phyloP scores from a whole-genome alignment of 805 yeast genomes.

The Hanseniaspora thailandica region DNA sequence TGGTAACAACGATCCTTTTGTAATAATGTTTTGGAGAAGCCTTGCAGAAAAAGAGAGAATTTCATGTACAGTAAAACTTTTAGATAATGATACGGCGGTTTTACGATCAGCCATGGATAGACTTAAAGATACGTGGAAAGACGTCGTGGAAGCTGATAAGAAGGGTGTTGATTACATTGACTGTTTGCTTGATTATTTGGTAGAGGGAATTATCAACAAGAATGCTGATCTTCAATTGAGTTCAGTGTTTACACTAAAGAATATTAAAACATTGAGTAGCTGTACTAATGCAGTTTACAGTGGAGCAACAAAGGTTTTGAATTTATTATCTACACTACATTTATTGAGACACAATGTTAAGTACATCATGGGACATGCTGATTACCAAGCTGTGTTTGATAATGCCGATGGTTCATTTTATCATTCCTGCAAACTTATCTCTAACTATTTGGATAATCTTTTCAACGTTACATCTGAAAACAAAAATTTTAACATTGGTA shows the following conservation, averaged over 20 bases:
- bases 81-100: neutral
- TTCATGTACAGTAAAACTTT: neutral
- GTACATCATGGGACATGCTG: too few species aligned
- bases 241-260: neutral
- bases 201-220: neutral
- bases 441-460: neutral
- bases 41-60: neutral
- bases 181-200: neutral
- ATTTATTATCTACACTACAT: neutral
- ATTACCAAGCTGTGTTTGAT: too few species aligned
- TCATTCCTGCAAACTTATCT: neutral
- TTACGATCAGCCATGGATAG: neutral
- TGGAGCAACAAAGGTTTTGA: neutral
- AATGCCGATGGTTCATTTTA: too few species aligned
- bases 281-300: too few species aligned
- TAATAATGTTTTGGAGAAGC: neutral
- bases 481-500: too few species aligned
- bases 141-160: too few species aligned
- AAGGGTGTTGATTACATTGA: too few species aligned
- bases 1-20: neutral
- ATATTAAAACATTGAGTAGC: neutral
- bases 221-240: too few species aligned
- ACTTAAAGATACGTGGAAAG: neutral
- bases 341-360: neutral
- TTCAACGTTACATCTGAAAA: too few species aligned